Base-by-base conservation (phyloP, 371 early-diverging fungal genomes). In the Capillidium heterosporum region DNA sequence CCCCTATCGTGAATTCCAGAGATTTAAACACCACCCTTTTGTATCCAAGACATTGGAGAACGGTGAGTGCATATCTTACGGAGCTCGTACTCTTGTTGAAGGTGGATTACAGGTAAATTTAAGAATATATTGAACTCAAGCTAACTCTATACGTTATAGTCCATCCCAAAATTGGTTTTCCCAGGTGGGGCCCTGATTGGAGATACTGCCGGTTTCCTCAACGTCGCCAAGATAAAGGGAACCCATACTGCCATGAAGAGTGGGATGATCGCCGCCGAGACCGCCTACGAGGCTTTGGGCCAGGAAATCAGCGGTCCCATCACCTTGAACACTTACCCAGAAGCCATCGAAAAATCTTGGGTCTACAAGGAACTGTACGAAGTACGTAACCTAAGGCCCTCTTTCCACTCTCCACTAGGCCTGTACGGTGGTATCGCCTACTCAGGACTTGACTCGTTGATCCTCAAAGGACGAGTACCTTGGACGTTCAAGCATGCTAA, bases 171-270 rank as follows among this genome's bases (percentile, higher is more conserved):
- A 71, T 70, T 96, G 28, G 74, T 73, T 32, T 91, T 96, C 78
- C 93, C 95, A 23, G 98, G 98, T 60, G 96, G 92, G 31, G 95
- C 95, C 21, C 71, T 97, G 60, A 84, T 97, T 61, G 98, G 98
- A 27, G 91, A 91, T 67, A 81, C 95, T 0, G 98, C 98, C 48
- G 96, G 98, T 2, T 92, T 95, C 71, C 59, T 97, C 64, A 97
- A 97, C 68, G 82, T 97, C 46, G 89, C 95, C 58, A 97, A 97
- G 72, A 93, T 97, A 65, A 97, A 97, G 74, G 98, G 98, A 32
- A 97, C 95, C 0, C 98, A 97, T 71, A 92, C 89, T 27, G 95
- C 98, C 56, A 96, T 97, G 95, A 91, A 91, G 67, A 87, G 87
- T 23, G 96, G 96, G 54, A 90, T 89, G 73, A 61, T 88, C 31